Base-by-base conservation (phyloP, 176 grass and related monocot species). In the Leersia perrieri region DNA sequence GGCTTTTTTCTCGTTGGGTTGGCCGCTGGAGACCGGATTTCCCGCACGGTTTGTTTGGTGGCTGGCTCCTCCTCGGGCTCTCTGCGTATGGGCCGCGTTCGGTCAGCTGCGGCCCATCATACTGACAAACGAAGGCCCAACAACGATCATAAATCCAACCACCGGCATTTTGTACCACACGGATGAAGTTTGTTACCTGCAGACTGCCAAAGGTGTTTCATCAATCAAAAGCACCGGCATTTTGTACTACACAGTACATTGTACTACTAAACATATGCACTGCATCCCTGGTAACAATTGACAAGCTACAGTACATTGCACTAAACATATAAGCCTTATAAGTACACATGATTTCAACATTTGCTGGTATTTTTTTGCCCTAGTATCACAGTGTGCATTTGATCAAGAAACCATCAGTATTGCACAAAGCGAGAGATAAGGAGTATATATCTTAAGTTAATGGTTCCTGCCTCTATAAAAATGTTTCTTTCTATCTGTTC, bases 1-100 rank as follows among this genome's bases (percentile, higher is more conserved):
- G 53, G 53, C 53, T 25, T 58, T 55, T 55, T 22, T 7, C 35
- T 38, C 35, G 3, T 57, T 40, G 49, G 78, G 78, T 47, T 60
- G 34, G 33, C 34, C 40, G 75, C 68, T 68, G 27, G 44, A 29
- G 80, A 74, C 87, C 87, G 75, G 75, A 69, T 88, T 84, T 84
- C 39, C 62, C 75, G 81, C 68, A 33, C 0, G 23, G 87, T 88
- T 83, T 66, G 86, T 88, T 88, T 55, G 66, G 41, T 72, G 14
- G 41, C 40, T 20, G 22, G 23, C 14, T 40, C 9, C 28, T 40
- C 16, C 7, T 32, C 44, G 4, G 53, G 9, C 53, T 58, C n/a
- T 6, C 53, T n/a, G 53, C 22, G 22, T 3, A 3, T 11, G 9
- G 53, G 22, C 15, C 11, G 11, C 15, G 45, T 4, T 7, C 1